Evolutionary conservation across 352 stramenopile genomes (phyloP).

Genomic region (Pythium phragmitis): DNA sequence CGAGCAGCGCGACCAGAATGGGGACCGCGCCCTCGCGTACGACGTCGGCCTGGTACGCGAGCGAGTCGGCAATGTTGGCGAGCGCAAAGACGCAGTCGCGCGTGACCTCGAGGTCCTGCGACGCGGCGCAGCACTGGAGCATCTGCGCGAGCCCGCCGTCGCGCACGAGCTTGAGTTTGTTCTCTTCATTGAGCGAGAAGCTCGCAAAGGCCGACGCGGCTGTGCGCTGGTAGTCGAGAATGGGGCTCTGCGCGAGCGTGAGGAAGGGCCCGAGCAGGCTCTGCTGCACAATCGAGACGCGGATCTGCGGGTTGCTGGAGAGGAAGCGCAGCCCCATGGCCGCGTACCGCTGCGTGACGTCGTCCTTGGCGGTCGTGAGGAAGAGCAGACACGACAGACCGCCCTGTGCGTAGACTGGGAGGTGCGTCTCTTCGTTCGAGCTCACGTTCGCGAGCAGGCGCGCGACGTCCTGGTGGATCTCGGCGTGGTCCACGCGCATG

Average conservation of each 20-base stretch:
- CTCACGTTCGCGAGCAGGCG: slow-evolving; percentile 92
- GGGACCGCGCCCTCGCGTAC: slow-evolving; percentile 86
- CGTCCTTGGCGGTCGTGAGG: slow-evolving; percentile 84
- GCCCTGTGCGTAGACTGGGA: slow-evolving; percentile 91
- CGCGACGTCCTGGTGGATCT: slow-evolving; percentile 94
- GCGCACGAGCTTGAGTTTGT: slow-evolving; percentile 93
- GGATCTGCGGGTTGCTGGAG: slow-evolving; percentile 91
- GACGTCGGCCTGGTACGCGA: slow-evolving; percentile 89
- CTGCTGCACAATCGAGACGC: slow-evolving; percentile 91
- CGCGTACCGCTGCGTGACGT: slow-evolving; percentile 94
- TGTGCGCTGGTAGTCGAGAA: slow-evolving; percentile 92
- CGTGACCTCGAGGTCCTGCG: slow-evolving; percentile 90
- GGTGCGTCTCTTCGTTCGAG: slow-evolving; percentile 94
- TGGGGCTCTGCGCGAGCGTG: slow-evolving; percentile 85
- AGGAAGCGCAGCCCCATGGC: slow-evolving; percentile 95
- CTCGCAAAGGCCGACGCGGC: slow-evolving; percentile 91
- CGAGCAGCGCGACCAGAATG: slow-evolving; percentile 69
- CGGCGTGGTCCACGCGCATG: slow-evolving; percentile 67
- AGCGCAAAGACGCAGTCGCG: slow-evolving; percentile 94
- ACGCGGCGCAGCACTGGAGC: slow-evolving; percentile 85
- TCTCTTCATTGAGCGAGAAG: slow-evolving; percentile 92
- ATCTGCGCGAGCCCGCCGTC: slow-evolving; percentile 90
- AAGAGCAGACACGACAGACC: slow-evolving; percentile 89
- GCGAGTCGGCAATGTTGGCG: slow-evolving; percentile 90
- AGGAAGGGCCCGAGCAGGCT: slow-evolving; percentile 91